phyloP scores from a whole-genome alignment of 164 flowering plant species.

The Stephania japonica region DNA sequence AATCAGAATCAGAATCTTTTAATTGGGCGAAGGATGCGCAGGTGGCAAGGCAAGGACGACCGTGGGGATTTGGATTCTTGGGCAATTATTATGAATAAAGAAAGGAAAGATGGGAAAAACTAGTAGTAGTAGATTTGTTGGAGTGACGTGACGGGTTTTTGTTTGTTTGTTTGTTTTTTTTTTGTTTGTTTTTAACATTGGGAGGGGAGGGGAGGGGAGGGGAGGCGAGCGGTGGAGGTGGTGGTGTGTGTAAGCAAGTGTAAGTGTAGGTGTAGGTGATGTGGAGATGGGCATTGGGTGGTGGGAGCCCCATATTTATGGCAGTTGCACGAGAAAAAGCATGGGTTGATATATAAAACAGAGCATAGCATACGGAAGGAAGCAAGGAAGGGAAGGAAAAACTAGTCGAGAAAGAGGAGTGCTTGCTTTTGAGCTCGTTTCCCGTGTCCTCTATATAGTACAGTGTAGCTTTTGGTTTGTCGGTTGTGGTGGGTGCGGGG shows the following conservation, averaged over 20 bases:
- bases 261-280: too few relatives aligned
- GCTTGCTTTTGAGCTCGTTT: neutral
- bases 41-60: neutral
- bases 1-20: neutral
- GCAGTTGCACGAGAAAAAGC: neutral
- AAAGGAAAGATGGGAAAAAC: neutral
- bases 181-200: neutral
- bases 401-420: neutral
- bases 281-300: neutral
- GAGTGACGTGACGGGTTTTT: neutral
- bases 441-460: neutral
- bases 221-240: too few relatives aligned
- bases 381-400: neutral
- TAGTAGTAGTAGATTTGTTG: neutral
- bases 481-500: neutral
- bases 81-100: neutral
- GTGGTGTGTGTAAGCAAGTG: too few relatives aligned
- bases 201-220: neutral
- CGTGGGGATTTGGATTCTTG: neutral
- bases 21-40: slow-evolving; percentile 1
- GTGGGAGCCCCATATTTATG: neutral
- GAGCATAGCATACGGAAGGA: neutral
- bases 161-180: too few relatives aligned
- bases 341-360: neutral
- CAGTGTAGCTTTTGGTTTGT: neutral